These are phyloP conservation scores for Trichoderma oligosporum DNA, from an alignment of 2,329 filamentous ascomycete species.

Conservation along the genomic window DNA sequence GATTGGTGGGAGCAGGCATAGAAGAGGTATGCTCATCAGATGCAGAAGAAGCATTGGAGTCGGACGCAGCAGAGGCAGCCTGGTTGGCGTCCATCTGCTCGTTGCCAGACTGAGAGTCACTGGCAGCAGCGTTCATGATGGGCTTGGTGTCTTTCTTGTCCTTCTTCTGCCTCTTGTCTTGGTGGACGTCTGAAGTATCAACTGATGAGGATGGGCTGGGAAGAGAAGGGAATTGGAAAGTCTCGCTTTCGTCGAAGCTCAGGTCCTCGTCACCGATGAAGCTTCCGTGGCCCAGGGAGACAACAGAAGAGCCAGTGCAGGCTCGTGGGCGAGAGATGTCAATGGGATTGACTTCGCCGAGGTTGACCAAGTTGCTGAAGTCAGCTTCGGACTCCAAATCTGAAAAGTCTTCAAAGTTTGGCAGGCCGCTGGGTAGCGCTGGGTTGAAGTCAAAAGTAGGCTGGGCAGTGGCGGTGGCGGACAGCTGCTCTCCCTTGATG, in stretches of 20 bases:
- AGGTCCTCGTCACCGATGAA: constrained; percentile 75
- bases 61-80: constrained; percentile 36
- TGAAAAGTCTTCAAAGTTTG: constrained; percentile 78
- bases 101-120: constrained; percentile 34
- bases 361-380: constrained; percentile 68
- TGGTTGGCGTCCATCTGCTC: constrained; percentile 37
- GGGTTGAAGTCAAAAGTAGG: constrained; percentile 51
- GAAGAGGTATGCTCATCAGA: constrained; percentile 44
- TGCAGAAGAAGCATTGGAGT: constrained; percentile 39
- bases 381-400: constrained; percentile 91
- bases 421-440: constrained; percentile 56
- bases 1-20: constrained; percentile 64
- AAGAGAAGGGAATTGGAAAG: constrained; percentile 57
- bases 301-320: constrained; percentile 62
- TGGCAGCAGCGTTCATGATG: constrained; percentile 41
- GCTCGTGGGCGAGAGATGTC: constrained; percentile 68
- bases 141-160: constrained; percentile 46
- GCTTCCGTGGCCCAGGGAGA: constrained; percentile 70
- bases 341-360: constrained; percentile 45
- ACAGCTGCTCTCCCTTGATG: constrained; percentile 49
- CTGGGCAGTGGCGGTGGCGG: constrained; percentile 42
- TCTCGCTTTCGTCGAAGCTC: constrained; percentile 66
- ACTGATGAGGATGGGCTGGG: constrained; percentile 52
- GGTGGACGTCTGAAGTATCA: constrained; percentile 44
- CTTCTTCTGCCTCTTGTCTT: constrained; percentile 57